Percentiles rank a stretch among this genome's conserved stretches.
These are phyloP conservation scores for Oryza meridionalis DNA, from an alignment of 176 grass and related monocot genomes.

Conservation along the genomic window DNA sequence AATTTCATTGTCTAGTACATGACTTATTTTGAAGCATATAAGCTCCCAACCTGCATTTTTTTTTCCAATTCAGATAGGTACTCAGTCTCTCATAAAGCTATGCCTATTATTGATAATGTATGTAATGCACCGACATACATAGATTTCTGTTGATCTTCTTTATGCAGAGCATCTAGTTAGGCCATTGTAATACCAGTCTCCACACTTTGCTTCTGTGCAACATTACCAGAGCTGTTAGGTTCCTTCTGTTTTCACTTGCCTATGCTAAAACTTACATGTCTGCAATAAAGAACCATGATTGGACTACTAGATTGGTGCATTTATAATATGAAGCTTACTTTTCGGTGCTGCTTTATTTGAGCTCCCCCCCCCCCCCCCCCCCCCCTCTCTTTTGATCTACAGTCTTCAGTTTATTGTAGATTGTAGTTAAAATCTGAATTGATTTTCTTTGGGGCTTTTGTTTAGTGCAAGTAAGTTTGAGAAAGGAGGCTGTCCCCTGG, in stretches of 20 bases:
- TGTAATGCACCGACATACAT: background rate
- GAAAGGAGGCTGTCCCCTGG: background rate
- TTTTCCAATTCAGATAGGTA: slow-evolving; percentile 12
- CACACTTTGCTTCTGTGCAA: slow-evolving; percentile 26
- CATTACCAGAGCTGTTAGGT: background rate
- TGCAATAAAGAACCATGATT: background rate
- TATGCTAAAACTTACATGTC: slow-evolving; percentile 30
- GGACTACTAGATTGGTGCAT: slow-evolving; percentile 7
- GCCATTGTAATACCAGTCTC: background rate
- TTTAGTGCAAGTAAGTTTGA: background rate
- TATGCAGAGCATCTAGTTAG: slow-evolving; percentile 6
- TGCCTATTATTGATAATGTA: background rate
- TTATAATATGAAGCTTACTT: background rate
- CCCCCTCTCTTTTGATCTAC: background rate
- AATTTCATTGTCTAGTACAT: background rate
- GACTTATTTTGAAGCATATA: slow-evolving; percentile 16
- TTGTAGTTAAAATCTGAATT: background rate
- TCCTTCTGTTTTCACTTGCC: background rate
- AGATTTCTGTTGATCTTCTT: background rate
- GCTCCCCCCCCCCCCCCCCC: background rate
- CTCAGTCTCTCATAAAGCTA: background rate
- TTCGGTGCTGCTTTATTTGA: slow-evolving; percentile 11
- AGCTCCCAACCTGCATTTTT: slow-evolving; percentile 3
- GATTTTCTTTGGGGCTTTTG: background rate
- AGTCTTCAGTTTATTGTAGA: background rate